These are phyloP conservation scores for Saccharomycopsis fermentans DNA, from an alignment of 805 yeast genomes.

Conservation along the genomic window DNA sequence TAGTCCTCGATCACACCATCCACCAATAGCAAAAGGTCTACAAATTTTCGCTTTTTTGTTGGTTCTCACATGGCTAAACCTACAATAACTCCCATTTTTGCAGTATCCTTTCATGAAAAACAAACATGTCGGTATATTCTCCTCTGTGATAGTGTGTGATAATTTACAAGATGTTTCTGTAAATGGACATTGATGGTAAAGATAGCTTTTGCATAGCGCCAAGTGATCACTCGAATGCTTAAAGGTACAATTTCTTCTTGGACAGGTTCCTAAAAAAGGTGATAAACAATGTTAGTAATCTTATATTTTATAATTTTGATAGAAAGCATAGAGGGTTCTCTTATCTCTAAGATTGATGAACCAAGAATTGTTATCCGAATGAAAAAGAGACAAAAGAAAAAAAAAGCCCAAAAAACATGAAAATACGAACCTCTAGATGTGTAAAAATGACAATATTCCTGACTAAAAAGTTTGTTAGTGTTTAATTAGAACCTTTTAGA, in stretches of 20 bases:
- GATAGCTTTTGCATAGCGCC: slow-evolving; percentile 43
- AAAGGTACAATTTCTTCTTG: slow-evolving; percentile 43
- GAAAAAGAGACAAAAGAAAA: neutral
- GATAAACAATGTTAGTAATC: too few species aligned
- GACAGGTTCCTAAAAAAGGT: slow-evolving; percentile 37
- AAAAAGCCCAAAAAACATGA: too few species aligned
- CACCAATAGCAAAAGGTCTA: slow-evolving; percentile 56
- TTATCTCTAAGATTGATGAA: neutral
- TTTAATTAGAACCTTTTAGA: neutral
- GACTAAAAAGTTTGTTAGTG: slow-evolving; percentile 9
- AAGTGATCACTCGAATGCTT: slow-evolving; percentile 41
- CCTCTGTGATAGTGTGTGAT: slow-evolving; percentile 48
- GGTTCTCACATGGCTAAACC: slow-evolving; percentile 40
- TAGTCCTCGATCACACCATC: slow-evolving; percentile 56
- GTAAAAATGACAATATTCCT: slow-evolving; percentile 10
- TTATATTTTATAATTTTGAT: too few species aligned
- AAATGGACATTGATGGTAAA: slow-evolving; percentile 38
- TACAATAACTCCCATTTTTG: slow-evolving; percentile 35
- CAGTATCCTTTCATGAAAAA: slow-evolving; percentile 41
- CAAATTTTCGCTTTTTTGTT: slow-evolving; percentile 40
- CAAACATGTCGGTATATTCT: slow-evolving; percentile 51
- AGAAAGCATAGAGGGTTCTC: too few species aligned
- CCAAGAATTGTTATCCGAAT: too few species aligned
- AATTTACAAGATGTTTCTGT: slow-evolving; percentile 35
- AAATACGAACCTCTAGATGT: slow-evolving; percentile 16